Evolutionary conservation across 495 filamentous ascomycete genomes (phyloP), one percentile per base, ranked within the genome.

Genomic region (Oidiodendron maius): DNA sequence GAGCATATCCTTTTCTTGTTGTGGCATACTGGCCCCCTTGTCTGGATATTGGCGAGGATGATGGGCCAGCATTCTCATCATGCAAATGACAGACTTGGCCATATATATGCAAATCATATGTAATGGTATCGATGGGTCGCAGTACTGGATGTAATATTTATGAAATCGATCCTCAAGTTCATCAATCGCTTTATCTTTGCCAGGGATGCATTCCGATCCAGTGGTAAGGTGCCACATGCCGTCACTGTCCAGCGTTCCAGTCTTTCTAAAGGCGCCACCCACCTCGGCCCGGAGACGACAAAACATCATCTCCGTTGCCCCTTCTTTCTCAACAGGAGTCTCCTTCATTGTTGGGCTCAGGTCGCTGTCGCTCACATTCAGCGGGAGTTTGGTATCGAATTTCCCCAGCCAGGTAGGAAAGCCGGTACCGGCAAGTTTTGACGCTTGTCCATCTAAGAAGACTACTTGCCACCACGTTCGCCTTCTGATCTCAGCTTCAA

Each of bases 401-500:
- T 53, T 55, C 8, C 36, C 21, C 22, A 56, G 43, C 56, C 56
- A 59, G 22, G 69, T 66, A 58, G 69, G 76, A 48, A 83, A 74
- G 24, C 76, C 76, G 13, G 82, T 78, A 21, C 84, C 84, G 39
- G 83, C 78, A 30, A 84, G 70, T 46, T 84, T 74, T 26, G 68
- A 68, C 0, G 75, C 64, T 17, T 71, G 63, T 11, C 65, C 66
- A 46, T 86, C 82, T 1, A 84, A 64, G 6, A 72, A 64, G 34
- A 71, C 64, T 2, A 83, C 63, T 45, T 81, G 76, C 75, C 76
- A 83, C 75, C 81, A 85, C 1, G 83, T 63, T 9, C 81, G 69
- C 37, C 80, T 62, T 4, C 82, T 64, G 63, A 80, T 72, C 55
- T 86, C 78, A 0, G 72, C 71, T 37, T 85, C 77, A 53, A 84